A percentile compares a stretch with the other conserved stretches of the same genome.
Conservation (phyloP, 208 protist species). For the Leishmania turanica region DNA sequence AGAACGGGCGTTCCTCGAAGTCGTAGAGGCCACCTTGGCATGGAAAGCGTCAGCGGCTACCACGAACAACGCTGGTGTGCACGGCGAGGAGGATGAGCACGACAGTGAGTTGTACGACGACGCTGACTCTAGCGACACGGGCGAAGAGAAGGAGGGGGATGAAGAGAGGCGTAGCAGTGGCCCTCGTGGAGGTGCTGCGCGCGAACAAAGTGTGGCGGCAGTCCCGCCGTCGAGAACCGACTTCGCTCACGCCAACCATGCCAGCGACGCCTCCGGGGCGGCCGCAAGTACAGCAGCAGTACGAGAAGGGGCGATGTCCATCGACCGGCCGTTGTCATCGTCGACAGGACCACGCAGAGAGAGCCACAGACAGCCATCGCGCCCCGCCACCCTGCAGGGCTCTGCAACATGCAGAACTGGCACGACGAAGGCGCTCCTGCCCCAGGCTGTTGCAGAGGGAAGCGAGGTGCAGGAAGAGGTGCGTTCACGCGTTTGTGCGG, state of each 20-base stretch:
- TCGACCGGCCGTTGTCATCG: neutral
- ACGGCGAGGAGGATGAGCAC: slow-evolving; percentile 4
- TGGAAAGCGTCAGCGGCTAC: slow-evolving; percentile 29
- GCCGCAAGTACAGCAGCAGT: neutral
- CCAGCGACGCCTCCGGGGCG: neutral
- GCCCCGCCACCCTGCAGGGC: neutral
- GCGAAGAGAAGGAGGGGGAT: neutral
- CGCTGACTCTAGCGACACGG: neutral
- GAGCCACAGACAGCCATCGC: neutral
- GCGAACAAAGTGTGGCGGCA: neutral
- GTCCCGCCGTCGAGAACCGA: neutral
- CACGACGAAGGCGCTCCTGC: neutral
- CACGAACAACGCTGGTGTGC: neutral
- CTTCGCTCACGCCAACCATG: neutral
- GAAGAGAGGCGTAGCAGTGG: neutral
- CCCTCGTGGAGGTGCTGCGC: neutral
- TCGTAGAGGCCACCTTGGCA: slow-evolving; percentile 37
- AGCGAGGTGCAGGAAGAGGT: neutral
- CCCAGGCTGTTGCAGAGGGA: neutral
- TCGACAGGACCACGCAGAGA: neutral
- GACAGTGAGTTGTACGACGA: slow-evolving; percentile 5
- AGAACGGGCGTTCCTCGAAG: slow-evolving; percentile 35
- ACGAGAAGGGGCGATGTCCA: neutral
- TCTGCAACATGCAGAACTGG: neutral
- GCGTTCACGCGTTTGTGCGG: neutral